Base-by-base conservation (phyloP, 2,329 filamentous ascomycete species). In the Diaporthe ampelina region DNA sequence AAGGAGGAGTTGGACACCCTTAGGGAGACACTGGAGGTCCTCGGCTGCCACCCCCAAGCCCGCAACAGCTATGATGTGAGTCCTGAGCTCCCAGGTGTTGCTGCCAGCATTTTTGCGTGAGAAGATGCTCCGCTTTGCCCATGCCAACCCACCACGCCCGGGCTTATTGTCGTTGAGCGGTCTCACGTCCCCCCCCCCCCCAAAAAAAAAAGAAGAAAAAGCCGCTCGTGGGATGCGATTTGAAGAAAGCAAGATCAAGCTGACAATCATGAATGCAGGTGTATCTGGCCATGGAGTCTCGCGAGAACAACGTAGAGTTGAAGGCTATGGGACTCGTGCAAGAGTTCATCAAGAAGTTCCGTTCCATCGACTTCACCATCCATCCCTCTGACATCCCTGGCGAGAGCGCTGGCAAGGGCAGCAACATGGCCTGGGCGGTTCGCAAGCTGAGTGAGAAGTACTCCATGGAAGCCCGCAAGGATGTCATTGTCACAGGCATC, bases 401-500 rank as follows among this genome's bases (percentile, higher is more conserved):
- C 17, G 93, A 94, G 80, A 89, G 92, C 67, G 91, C 92, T 71
- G 93, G 93, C 74, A 94, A 94, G 80, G 93, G 93, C 76, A 94
- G 92, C 84, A 94, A 94, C 81, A 87, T 93, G 75, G 89, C 90
- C 69, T 94, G 92, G 91, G 91, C 92, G 24, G 92, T 92, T 13
- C 88, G 89, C 76, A 91, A 91, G 81, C 85, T 92, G 69, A 92
- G 90, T 80, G 87, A 88, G 78, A 91, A 88, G 78, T 93, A 93
- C 78, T 81, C 86, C 7, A 83, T 88, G 73, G 80, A 80, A 10
- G 78, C 83, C 77, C 86, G 90, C 75, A 89, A 88, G 77, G 88
- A 93, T 79, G 89, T 94, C 6, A 88, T 94, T 63, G 85, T 94
- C 73, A 94, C 93, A 0, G 91, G 91, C 68, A 93, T 94, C 80